phyloP scores from a whole-genome alignment of 139 green algal species.

The Asterochloris erici region DNA sequence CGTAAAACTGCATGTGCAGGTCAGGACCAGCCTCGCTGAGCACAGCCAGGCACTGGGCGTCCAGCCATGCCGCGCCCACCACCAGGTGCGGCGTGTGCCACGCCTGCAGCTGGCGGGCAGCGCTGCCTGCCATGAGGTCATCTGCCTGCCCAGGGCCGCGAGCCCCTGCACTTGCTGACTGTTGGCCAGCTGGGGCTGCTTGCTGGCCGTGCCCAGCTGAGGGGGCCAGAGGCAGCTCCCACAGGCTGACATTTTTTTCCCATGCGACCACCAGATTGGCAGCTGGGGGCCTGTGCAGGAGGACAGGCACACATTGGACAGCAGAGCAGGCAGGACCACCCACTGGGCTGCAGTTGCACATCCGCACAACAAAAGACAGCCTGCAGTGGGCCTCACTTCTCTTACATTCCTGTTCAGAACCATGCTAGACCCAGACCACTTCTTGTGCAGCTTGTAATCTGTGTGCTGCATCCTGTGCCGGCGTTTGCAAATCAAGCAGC shows the following conservation, averaged over 20 bases:
- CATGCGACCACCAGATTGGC: conserved; percentile 11
- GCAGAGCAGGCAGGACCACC: too few relatives aligned
- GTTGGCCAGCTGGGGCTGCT: background rate
- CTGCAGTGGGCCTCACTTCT: too few relatives aligned
- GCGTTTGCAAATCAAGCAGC: too few relatives aligned
- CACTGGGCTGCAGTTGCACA: too few relatives aligned
- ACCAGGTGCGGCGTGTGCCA: background rate
- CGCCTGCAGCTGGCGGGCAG: background rate
- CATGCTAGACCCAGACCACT: too few relatives aligned
- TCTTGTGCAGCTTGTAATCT: too few relatives aligned
- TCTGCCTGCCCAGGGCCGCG: background rate
- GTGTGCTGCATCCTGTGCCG: too few relatives aligned
- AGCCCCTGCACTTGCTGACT: conserved; percentile 1
- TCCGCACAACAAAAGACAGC: too few relatives aligned
- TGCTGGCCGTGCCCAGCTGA: background rate
- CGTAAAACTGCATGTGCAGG: conserved; percentile 11
- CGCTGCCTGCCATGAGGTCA: background rate
- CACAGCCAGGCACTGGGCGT: conserved; percentile 14
- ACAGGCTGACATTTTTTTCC: conserved; percentile 8
- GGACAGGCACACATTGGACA: too few relatives aligned
- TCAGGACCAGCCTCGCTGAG: conserved; percentile 8
- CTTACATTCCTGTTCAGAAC: too few relatives aligned
- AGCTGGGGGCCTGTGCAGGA: background rate
- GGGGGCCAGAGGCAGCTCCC: conserved; percentile 19
- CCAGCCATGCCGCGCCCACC: conserved; percentile 14